phyloP scores from a whole-genome alignment of 495 filamentous ascomycete species.

The Podospora appendiculata region DNA sequence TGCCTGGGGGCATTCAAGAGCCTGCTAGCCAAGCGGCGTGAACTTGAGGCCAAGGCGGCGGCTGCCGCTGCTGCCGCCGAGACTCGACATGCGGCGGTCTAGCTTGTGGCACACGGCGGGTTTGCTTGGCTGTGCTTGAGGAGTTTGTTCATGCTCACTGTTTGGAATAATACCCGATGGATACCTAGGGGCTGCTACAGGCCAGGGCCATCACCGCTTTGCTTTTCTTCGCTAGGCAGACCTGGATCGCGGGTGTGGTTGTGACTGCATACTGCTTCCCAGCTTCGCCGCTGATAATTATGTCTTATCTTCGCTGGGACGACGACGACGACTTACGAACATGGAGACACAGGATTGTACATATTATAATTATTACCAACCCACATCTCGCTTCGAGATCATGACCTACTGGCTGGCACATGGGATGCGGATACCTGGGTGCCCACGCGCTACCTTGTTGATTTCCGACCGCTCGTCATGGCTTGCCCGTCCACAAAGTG shows the following conservation, averaged over 20 bases:
- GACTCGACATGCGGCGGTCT: background rate
- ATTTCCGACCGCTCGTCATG: no score
- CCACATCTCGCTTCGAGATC: background rate
- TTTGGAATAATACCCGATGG: background rate
- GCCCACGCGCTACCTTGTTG: no score
- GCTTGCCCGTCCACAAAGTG: no score
- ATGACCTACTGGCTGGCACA: no score
- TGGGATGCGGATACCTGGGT: no score
- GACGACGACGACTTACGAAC: background rate
- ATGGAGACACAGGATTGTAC: background rate
- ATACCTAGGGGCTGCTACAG: background rate
- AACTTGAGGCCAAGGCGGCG: constrained; percentile 36
- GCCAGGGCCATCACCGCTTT: background rate
- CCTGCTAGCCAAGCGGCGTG: constrained; percentile 63
- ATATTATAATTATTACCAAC: background rate
- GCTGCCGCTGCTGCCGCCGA: background rate
- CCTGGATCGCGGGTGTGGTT: background rate
- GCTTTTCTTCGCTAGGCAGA: background rate
- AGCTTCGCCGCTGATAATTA: background rate
- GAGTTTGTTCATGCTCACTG: background rate
- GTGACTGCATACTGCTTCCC: background rate
- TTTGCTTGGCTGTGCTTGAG: background rate
- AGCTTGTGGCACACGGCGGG: background rate
- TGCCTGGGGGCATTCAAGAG: constrained; percentile 90
- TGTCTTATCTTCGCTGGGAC: background rate